Evolutionary conservation across 1,284 basidiomycete genomes (phyloP).

Genomic region (Ceratorhiza oryzae-sativae): DNA sequence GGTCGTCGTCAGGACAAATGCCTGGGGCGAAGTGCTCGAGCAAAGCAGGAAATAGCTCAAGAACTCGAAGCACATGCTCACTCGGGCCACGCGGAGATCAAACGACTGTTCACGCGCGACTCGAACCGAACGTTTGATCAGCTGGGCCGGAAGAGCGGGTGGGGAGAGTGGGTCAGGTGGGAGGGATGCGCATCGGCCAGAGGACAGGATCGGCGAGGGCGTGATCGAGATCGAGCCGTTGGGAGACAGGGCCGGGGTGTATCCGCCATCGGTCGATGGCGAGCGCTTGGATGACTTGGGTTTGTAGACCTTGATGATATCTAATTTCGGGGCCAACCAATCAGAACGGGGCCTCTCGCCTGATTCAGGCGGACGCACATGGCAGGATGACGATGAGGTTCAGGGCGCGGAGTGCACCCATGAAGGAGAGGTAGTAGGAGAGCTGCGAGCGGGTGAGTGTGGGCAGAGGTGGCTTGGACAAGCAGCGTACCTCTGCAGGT

Average conservation of each 20-base stretch:
- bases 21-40: constrained; percentile 52
- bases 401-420: constrained; percentile 60
- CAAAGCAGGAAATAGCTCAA: constrained; percentile 68
- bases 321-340: constrained; percentile 48
- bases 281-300: constrained; percentile 48
- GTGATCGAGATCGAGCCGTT: constrained; percentile 42
- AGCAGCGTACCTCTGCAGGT: constrained; percentile 56
- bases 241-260: constrained; percentile 36
- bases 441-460: constrained; percentile 51
- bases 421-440: constrained; percentile 68
- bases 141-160: constrained; percentile 47
- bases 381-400: constrained; percentile 65
- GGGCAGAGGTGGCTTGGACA: not conserved
- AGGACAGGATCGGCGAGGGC: constrained; percentile 46
- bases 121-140: constrained; percentile 36
- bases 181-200: constrained; percentile 52
- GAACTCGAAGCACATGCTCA: constrained; percentile 69
- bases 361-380: constrained; percentile 51
- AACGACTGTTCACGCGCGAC: constrained; percentile 65
- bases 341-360: not conserved
- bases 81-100: constrained; percentile 66
- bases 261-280: constrained; percentile 45
- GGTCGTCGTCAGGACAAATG: constrained; percentile 64
- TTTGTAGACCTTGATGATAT: constrained; percentile 58
- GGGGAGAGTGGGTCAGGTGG: constrained; percentile 20